phyloP scores from a whole-genome alignment of 805 yeast species.

The Pichia occidentalis region DNA sequence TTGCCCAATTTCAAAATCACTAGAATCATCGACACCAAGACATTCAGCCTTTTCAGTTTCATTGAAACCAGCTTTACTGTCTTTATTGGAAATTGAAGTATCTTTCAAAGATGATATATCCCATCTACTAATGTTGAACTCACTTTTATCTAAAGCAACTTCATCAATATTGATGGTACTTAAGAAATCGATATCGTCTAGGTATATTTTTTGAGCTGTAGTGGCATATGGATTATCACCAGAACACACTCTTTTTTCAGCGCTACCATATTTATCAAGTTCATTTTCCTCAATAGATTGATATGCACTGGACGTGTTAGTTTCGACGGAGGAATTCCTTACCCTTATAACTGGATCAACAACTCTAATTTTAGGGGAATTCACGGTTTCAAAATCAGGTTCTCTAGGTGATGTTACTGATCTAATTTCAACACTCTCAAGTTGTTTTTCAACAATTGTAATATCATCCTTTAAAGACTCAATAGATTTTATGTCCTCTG shows the following conservation, averaged over 20 bases:
- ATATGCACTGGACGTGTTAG: conserved; percentile 12
- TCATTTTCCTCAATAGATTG: conserved; percentile 8
- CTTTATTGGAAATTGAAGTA: no score
- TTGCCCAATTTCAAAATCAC: conserved; percentile 11
- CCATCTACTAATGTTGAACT: neutral
- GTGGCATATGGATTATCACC: conserved; percentile 8
- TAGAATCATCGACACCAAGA: neutral
- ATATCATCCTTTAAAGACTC: neutral
- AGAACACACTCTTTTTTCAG: neutral
- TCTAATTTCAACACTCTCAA: neutral
- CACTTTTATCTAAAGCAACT: neutral
- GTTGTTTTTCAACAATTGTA: conserved; percentile 2
- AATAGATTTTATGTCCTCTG: no score
- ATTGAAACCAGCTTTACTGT: no score
- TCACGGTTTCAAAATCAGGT: neutral
- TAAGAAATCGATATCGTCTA: conserved; percentile 9
- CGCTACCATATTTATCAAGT: conserved; percentile 5
- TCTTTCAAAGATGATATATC: no score
- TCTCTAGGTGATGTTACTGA: neutral
- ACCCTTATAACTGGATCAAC: no score
- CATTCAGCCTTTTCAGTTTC: no score
- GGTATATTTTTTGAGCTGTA: neutral
- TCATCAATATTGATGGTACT: conserved; percentile 8
- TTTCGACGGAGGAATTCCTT: neutral
- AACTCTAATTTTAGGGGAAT: neutral